phyloP scores from a whole-genome alignment of 2,329 filamentous ascomycete species.

The Ascochyta lentis region DNA sequence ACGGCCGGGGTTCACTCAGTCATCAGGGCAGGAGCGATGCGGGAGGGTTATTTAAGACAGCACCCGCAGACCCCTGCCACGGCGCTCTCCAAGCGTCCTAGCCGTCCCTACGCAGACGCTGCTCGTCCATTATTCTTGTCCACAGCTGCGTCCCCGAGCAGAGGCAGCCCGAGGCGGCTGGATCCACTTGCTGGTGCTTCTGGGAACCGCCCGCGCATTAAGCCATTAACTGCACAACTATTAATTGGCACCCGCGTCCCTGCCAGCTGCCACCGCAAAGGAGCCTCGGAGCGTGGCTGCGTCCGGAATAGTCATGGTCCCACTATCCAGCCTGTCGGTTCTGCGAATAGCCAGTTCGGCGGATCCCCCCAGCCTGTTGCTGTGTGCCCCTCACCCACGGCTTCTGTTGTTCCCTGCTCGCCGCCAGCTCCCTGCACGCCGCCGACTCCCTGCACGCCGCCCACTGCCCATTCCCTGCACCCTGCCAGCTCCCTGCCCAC shows the following conservation, averaged over 20 bases:
- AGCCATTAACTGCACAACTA: constrained; percentile 30
- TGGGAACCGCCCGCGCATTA: constrained; percentile 29
- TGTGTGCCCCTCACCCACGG: constrained; percentile 8
- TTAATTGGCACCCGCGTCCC: constrained; percentile 31
- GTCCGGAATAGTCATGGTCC: constrained; percentile 21
- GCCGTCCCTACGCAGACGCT: constrained; percentile 23
- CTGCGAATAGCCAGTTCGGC: constrained; percentile 24
- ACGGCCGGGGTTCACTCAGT: constrained; percentile 31
- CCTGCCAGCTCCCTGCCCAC: neutral
- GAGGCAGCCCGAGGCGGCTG: constrained; percentile 21
- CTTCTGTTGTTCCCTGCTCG: neutral
- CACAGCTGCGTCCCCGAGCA: constrained; percentile 21
- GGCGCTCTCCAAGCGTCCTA: constrained; percentile 7
- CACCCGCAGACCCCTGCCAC: constrained; percentile 27
- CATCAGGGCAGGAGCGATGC: constrained; percentile 30
- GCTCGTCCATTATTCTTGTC: constrained; percentile 18
- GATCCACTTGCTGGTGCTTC: constrained; percentile 29
- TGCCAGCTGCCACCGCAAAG: constrained; percentile 15
- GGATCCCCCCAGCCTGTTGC: constrained; percentile 19
- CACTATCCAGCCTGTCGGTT: constrained; percentile 29
- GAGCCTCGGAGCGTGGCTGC: constrained; percentile 24
- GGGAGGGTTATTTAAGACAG: constrained; percentile 35
- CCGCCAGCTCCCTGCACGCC: no score
- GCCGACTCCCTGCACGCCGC: neutral
- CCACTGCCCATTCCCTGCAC: neutral